phyloP scores from a whole-genome alignment of 768 basidiomycete species.

The Trametes gibbosa region DNA sequence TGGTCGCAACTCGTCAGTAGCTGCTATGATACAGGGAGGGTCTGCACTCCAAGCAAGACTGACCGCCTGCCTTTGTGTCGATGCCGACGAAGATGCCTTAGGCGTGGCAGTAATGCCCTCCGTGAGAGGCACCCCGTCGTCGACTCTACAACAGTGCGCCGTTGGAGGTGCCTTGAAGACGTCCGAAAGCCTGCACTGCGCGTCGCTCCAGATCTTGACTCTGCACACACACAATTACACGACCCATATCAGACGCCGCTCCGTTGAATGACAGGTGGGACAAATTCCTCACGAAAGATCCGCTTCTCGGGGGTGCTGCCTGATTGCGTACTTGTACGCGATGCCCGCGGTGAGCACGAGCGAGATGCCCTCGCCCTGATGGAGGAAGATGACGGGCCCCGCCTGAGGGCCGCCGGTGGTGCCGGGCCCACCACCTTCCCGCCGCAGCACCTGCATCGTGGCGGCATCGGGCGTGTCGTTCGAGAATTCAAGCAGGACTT shows the following conservation, averaged over 20 bases:
- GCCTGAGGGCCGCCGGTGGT: too few species aligned
- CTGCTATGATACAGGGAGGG: too few species aligned
- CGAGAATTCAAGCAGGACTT: constrained; percentile 47
- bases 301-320: constrained; percentile 37
- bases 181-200: constrained; percentile 33
- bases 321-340: constrained; percentile 46
- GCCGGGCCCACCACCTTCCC: constrained; percentile 28
- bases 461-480: constrained; percentile 45
- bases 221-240: constrained; percentile 27
- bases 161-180: constrained; percentile 19
- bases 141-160: background rate
- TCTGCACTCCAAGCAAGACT: background rate
- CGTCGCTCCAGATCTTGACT: constrained; percentile 46
- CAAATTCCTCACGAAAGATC: constrained; percentile 43
- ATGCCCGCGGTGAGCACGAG: constrained; percentile 48
- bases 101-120: constrained; percentile 19
- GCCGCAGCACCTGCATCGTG: constrained; percentile 39
- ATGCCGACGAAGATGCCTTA: background rate
- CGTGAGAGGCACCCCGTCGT: background rate
- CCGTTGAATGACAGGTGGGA: background rate
- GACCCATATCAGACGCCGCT: background rate
- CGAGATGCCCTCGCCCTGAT: constrained; percentile 40
- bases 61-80: background rate
- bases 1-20: background rate
- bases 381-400: constrained; percentile 39